These are phyloP conservation scores for Fomitopsis schrenkii DNA, from an alignment of 1,284 basidiomycete genomes.

Conservation along the genomic window DNA sequence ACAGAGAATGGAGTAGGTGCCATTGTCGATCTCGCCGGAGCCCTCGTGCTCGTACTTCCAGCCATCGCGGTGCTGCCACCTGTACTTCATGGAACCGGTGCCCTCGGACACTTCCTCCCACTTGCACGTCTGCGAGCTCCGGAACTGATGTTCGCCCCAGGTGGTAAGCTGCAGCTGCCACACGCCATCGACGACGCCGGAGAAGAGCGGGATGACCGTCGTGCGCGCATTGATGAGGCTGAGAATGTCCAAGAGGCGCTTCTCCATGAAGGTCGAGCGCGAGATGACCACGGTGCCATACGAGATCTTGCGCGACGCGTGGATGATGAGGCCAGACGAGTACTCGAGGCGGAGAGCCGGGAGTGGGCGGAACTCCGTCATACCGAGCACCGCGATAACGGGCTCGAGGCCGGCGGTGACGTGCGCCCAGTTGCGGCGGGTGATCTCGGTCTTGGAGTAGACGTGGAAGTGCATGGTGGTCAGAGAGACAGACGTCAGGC, in stretches of 20 bases:
- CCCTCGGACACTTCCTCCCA: conserved; percentile 20
- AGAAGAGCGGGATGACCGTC: conserved; percentile 28
- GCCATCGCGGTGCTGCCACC: conserved; percentile 26
- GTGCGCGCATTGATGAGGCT: conserved; percentile 26
- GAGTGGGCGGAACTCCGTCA: conserved; percentile 20
- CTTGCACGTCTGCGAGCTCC: conserved; percentile 20
- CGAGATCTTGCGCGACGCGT: conserved; percentile 19
- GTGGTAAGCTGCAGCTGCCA: conserved; percentile 24
- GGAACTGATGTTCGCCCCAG: conserved; percentile 24
- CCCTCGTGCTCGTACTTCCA: conserved; percentile 27
- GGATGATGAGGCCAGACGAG: conserved; percentile 22
- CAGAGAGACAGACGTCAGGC: conserved; percentile 21
- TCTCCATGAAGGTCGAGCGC: conserved; percentile 26
- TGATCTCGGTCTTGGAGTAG: conserved; percentile 19
- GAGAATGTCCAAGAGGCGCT: conserved; percentile 24
- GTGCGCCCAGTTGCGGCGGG: conserved; percentile 19
- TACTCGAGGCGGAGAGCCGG: conserved; percentile 19
- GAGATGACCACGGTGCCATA: conserved; percentile 28
- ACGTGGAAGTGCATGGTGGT: conserved; percentile 28
- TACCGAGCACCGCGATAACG: conserved; percentile 27
- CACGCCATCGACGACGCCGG: conserved; percentile 22
- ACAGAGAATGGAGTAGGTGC: conserved; percentile 24
- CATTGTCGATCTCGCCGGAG: conserved; percentile 19
- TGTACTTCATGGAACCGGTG: conserved; percentile 19
- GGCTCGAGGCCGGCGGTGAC: conserved; percentile 17